Base-by-base conservation (phyloP, 257 asterid genomes). In the Sherardia arvensis region DNA sequence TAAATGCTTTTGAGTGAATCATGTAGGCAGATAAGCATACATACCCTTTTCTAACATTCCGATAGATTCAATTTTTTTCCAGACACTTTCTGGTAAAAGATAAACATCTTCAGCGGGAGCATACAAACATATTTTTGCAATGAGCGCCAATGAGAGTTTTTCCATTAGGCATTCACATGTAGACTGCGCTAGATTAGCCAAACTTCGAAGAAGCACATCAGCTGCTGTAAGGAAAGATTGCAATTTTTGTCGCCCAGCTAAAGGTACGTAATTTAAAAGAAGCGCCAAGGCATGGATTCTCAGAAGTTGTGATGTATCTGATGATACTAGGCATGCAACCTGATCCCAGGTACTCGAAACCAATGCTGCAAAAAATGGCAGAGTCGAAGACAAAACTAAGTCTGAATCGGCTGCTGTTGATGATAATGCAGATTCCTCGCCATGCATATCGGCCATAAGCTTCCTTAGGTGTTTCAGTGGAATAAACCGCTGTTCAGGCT, bases 401-500 rank as follows among this genome's bases (percentile, higher is more conserved):
- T 83, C 81, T 45, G 87, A 67, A 65, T 71, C 59, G 38, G 66
- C 74, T 30, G 73, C 55, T 22, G 78, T 56, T 34, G 79, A 82
- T 62, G 83, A 69, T 59, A 80, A 66, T 58, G 70, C 57, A 62
- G 53, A 72, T 45, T 61, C 65, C 76, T 82, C 87, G 68, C 82
- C 83, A 61, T 78, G 67, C 25, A 73, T 76, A 69, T 78, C 87
- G 64, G 88, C 90, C 59, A 85, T 83, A 69, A 89, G 85, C 63
- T 78, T 78, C 43, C 86, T 85, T 83, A 92, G 78, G 80, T 89
- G 93, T 76, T 89, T 92, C 26, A 92, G 69, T 33, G 94, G 96
- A 62, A 92, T 80, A 73, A 85, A 92, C 18, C 97, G 83, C 64
- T 89, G 99, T 65, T 92, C 99, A 56, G 99, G 97, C 78, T 92